Conservation (phyloP, 1,284 basidiomycete species). For the Trichosporon faecale region DNA sequence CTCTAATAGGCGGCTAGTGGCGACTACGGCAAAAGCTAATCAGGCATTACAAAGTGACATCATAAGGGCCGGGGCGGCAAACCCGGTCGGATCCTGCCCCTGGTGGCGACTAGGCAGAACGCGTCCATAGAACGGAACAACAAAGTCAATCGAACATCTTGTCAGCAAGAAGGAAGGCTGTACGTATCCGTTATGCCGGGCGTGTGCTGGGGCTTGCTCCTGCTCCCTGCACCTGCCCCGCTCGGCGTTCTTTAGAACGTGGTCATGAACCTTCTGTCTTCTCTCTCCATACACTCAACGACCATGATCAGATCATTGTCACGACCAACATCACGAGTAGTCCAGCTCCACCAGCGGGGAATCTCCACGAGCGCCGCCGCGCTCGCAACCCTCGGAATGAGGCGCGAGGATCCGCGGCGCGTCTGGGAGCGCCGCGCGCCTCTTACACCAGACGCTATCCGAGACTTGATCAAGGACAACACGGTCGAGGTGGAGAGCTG, state of each 20-base stretch:
- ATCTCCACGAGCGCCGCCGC: neutral
- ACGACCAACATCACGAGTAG: neutral
- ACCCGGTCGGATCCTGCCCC: constrained; percentile 2
- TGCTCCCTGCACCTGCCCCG: neutral
- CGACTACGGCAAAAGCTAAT: neutral
- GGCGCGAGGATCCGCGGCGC: constrained; percentile 71
- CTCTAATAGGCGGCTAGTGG: neutral
- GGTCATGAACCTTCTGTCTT: neutral
- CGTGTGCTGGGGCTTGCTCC: neutral
- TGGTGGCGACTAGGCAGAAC: neutral
- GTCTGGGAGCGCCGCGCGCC: constrained; percentile 86
- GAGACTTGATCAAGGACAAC: constrained; percentile 52
- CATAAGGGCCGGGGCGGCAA: neutral
- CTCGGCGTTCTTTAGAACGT: neutral
- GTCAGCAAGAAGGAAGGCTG: neutral
- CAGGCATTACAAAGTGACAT: neutral
- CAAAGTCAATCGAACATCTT: neutral
- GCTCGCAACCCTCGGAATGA: constrained; percentile 60
- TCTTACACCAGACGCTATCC: constrained; percentile 69
- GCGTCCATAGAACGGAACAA: neutral
- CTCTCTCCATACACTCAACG: neutral
- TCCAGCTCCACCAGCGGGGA: neutral
- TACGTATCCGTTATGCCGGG: neutral
- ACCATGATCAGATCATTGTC: neutral
- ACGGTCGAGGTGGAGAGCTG: constrained; percentile 56